Evolutionary conservation across 257 asterid genomes (phyloP).

Genomic region (Cordia subcordata): DNA sequence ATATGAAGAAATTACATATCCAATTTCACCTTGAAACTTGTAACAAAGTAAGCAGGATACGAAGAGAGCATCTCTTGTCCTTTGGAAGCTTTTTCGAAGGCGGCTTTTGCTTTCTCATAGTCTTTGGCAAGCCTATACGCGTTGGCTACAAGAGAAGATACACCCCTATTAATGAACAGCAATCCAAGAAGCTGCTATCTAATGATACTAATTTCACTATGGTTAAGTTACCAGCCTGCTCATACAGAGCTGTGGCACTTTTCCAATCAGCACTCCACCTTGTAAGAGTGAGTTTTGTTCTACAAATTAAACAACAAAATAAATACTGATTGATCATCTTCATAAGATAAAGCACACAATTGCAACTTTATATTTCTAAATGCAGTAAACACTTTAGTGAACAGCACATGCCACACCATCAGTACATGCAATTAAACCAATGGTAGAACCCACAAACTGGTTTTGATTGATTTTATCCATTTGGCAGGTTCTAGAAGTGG

Average conservation of each 20-base stretch:
- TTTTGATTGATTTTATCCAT: too few species aligned
- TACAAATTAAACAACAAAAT: slow-evolving; percentile 18
- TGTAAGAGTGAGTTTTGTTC: slow-evolving; percentile 86
- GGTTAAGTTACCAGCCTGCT: slow-evolving; percentile 70
- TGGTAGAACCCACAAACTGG: too few species aligned
- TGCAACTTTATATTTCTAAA: too few species aligned
- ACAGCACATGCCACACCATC: too few species aligned
- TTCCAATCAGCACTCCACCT: slow-evolving; percentile 98
- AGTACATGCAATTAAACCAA: too few species aligned
- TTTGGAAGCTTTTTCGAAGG: slow-evolving; percentile 93
- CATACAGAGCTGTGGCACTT: slow-evolving; percentile 79
- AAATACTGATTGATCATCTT: background rate
- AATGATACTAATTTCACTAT: background rate
- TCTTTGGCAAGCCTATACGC: slow-evolving; percentile 63
- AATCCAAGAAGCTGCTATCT: slow-evolving; percentile 2
- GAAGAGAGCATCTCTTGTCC: slow-evolving; percentile 96
- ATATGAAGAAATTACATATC: slow-evolving; percentile 9
- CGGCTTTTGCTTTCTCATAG: slow-evolving; percentile 75
- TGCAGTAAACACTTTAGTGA: too few species aligned
- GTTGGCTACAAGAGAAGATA: slow-evolving; percentile 46
- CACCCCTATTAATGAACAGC: background rate
- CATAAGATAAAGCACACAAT: too few species aligned
- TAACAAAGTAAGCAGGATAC: slow-evolving; percentile 43
- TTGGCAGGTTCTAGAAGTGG: too few species aligned
- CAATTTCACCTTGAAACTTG: background rate